Base-by-base conservation (phyloP, 139 green algal species). In the Picochlorum sp. region DNA sequence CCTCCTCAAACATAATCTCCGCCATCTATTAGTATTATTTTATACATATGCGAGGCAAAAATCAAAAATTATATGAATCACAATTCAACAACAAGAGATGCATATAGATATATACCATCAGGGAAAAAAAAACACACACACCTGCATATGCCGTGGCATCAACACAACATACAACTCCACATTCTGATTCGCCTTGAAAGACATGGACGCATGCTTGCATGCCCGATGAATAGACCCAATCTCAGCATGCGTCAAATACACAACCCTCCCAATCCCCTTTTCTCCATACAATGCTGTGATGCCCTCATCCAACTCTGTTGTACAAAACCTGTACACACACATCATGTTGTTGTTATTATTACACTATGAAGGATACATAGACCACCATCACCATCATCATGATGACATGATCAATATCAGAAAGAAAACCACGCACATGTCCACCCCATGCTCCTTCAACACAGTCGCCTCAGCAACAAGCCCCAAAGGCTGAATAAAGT, bases 391-490 rank as follows among this genome's bases (percentile, higher is more conserved):
- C 6, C 3, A 30, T 30, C 3, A 30, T 4, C 26, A 30, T 30
- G 3, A 28, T 28, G 26, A 28, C 26, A 1, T 5, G 28, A 30
- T 30, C 28, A 30, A 6, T 63, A 10, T 65, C 54, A 15, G 31
- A 8, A n/a, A n/a, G n/a, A n/a, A 45, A 31, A 10, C 21, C 16
- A 52, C 81, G 64, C 67, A 92, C 87, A 81, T 82, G 26, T 77
- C 76, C 2, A 94, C 82, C n/a, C 89, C 89, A 64, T 96, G 89
- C 72, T 96, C 89, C 37, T 89, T 84, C 5, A 97, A 78, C 15
- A 90, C 67, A 1, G 86, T 58, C 3, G 70, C 70, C 4, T 86
- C 72, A 9, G 85, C 87, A 21, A 97, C 73, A 16, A 94, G 70
- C 8, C 79, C 70, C 31, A 97, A 77, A 3, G 88, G 83, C 2